These are phyloP conservation scores for Rutstroemia sp. DNA, from an alignment of 2,329 filamentous ascomycete genomes.

Conservation along the genomic window DNA sequence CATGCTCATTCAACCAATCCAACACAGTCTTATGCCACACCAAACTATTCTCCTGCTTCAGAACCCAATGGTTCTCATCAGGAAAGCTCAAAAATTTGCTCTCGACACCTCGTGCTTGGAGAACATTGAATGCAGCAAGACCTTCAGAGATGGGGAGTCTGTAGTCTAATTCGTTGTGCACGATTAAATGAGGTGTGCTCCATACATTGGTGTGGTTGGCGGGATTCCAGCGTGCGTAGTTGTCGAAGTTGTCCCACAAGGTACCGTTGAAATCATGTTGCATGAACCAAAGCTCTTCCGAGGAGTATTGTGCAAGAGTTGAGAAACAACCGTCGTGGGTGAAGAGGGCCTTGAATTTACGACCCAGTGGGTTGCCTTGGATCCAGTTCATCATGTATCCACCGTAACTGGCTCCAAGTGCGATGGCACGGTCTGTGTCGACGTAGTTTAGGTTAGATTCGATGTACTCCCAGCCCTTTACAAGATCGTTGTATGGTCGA, in stretches of 20 bases:
- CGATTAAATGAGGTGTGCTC: conserved; percentile 77
- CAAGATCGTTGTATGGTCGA: conserved; percentile 69
- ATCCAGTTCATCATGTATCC: conserved; percentile 83
- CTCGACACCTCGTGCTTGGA: conserved; percentile 49
- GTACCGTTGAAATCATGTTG: conserved; percentile 57
- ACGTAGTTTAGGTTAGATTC: conserved; percentile 55
- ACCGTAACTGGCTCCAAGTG: conserved; percentile 64
- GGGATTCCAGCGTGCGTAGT: conserved; percentile 62
- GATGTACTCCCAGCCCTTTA: conserved; percentile 66
- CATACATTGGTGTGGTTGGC: conserved; percentile 57
- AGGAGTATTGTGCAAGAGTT: conserved; percentile 42
- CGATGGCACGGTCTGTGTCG: conserved; percentile 60
- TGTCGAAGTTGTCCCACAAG: conserved; percentile 51
- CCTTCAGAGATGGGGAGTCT: conserved; percentile 76
- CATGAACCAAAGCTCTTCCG: conserved; percentile 60
- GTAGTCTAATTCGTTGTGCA: conserved; percentile 85
- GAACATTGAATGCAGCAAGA: conserved; percentile 47
- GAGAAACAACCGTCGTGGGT: conserved; percentile 8
- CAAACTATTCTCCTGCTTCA: conserved; percentile 80
- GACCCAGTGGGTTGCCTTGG: conserved; percentile 72
- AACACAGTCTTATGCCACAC: conserved; percentile 84
- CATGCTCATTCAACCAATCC: conserved; percentile 53
- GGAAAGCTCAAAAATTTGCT: conserved; percentile 57
- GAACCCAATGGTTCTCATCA: conserved; percentile 67
- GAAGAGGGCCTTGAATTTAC: conserved; percentile 63